Evolutionary conservation across 2,329 filamentous ascomycete genomes (phyloP), one percentile per base, ranked within the genome.

Genomic region (Epichloe gansuensis): DNA sequence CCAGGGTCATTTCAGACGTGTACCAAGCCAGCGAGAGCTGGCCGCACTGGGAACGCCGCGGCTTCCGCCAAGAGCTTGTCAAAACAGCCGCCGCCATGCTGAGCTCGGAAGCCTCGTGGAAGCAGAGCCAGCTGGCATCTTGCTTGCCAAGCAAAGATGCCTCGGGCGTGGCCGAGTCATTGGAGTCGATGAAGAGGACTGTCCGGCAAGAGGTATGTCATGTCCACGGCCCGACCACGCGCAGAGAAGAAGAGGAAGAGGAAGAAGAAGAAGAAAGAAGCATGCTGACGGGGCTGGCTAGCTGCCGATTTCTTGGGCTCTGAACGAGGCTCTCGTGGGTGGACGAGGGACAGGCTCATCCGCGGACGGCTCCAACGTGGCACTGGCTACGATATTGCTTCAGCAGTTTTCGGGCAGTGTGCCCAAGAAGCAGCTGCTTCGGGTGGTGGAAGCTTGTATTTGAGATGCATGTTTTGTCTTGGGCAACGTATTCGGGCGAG

Each of bases 61-160:
- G 58, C 1, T 63, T 65, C 44, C 56, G 61, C 6, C 60, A 63
- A 4, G 61, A 64, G 46, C 57, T 63, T n/a, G 53, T 64, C 17
- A 60, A 59, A 37, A 59, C 58, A 2, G 58, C 59, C 34, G 57
- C 61, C 43, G 31, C 55, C 0, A 59, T 61, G 54, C 46, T 63
- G 17, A 42, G 43, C 5, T 54, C 56, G 1, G 61, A 64, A 37
- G 38, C 56, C 1, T 46, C 53, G 1, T 17, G 38, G 15, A 52
- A 42, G 4, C 52, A 50, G 1, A 11, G 21, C 31, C 38, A 41
- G 2, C 41, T 62, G 12, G 28, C 58, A 35, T 49, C 57, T 13
- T 55, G 54, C 5, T 34, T 64, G 4, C 37, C 62, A 0, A 56
- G 61, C 38, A 7, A 38, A 50, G 17, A 56, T 52, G 3, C 42